Percentiles rank a stretch among this genome's conserved stretches.
phyloP scores from a whole-genome alignment of 192 early-diverging fungal species.

The Glomus cerebriforme region DNA sequence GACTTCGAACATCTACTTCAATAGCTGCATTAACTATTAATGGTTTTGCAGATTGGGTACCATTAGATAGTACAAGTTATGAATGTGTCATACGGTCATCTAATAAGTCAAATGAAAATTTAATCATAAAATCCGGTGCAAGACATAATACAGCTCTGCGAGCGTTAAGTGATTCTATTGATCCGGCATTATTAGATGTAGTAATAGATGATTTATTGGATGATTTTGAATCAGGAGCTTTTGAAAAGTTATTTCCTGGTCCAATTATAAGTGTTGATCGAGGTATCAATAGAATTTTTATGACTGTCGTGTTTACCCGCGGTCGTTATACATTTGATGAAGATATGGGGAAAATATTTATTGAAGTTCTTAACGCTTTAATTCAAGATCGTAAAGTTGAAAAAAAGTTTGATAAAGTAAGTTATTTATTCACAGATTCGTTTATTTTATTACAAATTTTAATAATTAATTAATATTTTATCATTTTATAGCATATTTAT shows the following conservation, averaged over 20 bases:
- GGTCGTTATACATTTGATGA: slow-evolving; percentile 7
- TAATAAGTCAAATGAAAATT: neutral
- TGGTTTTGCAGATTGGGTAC: slow-evolving; percentile 17
- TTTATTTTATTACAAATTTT: neutral
- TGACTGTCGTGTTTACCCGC: neutral
- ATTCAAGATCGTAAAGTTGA: slow-evolving; percentile 13
- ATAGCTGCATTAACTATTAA: neutral
- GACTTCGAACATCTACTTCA: neutral
- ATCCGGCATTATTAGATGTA: neutral
- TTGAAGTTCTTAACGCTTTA: slow-evolving; percentile 1
- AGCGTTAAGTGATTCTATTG: slow-evolving; percentile 6
- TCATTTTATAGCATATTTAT: neutral
- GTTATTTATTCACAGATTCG: neutral
- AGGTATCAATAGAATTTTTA: neutral
- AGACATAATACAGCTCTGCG: neutral
- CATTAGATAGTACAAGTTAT: slow-evolving; percentile 24
- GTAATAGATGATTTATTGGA: slow-evolving; percentile 1
- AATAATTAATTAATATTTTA: neutral
- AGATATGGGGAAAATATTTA: slow-evolving; percentile 8
- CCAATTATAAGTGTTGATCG: neutral
- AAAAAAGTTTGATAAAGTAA: slow-evolving; percentile 4
- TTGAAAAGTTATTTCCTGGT: slow-evolving; percentile 13
- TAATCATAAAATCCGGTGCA: neutral
- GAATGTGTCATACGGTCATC: neutral
- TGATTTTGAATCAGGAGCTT: slow-evolving; percentile 5